Evolutionary conservation across 305 asterid species (phyloP).

Genomic region (Fraxinus nigra): DNA sequence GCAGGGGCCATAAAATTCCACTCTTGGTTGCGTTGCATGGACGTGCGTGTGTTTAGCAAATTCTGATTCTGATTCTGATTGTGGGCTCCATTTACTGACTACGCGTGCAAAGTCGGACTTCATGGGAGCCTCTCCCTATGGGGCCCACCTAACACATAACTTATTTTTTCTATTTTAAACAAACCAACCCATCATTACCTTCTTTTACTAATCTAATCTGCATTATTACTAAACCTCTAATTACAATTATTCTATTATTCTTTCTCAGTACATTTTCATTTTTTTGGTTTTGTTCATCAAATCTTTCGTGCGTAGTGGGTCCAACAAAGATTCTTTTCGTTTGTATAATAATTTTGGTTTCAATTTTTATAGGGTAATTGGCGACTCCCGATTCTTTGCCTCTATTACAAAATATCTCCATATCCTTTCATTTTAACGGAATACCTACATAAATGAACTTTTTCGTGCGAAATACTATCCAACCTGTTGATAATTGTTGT

Average conservation of each 20-base stretch:
- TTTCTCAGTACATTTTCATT: background rate
- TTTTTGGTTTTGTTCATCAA: no score
- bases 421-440: no score
- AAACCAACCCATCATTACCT: slow-evolving; percentile 22
- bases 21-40: slow-evolving; percentile 51
- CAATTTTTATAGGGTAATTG: no score
- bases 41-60: slow-evolving; percentile 27
- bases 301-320: no score
- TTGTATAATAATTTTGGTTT: background rate
- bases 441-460: no score
- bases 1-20: slow-evolving; percentile 59
- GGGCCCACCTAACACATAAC: slow-evolving; percentile 25
- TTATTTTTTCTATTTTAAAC: background rate
- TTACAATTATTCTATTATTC: background rate
- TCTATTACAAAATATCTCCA: no score
- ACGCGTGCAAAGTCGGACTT: slow-evolving; percentile 58
- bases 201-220: slow-evolving; percentile 33
- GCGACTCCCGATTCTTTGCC: no score
- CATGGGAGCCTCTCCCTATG: slow-evolving; percentile 23
- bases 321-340: no score
- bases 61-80: background rate
- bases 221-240: slow-evolving; percentile 11
- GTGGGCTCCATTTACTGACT: slow-evolving; percentile 54
- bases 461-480: no score
- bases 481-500: no score